Evolutionary conservation across 768 basidiomycete genomes (phyloP).

Genomic region (Strobilomyces confusus): DNA sequence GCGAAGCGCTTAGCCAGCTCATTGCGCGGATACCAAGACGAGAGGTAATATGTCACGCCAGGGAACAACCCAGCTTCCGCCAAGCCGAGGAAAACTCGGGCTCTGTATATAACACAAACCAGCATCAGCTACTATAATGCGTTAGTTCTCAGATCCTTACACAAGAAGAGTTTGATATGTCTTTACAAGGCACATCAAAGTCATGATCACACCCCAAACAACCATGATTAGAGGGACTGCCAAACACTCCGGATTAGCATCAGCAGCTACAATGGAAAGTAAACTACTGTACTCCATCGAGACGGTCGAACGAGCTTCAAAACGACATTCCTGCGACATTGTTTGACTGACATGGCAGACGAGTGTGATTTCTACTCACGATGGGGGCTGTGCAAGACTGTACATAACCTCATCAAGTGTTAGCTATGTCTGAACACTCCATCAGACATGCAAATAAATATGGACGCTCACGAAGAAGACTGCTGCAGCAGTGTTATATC

Average conservation of each 20-base stretch:
- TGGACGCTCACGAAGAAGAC: conserved; percentile 33
- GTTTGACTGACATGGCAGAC: not conserved
- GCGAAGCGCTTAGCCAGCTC: conserved; percentile 56
- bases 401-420: conserved; percentile 32
- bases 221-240: conserved; percentile 37
- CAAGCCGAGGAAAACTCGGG: conserved; percentile 42
- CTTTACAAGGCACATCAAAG: conserved; percentile 36
- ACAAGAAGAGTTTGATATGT: conserved; percentile 25
- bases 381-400: conserved; percentile 35
- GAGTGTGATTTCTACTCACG: conserved; percentile 24
- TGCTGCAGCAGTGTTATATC: conserved; percentile 37
- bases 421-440: not conserved
- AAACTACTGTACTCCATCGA: conserved; percentile 26
- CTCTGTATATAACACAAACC: conserved; percentile 16
- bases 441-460: not conserved
- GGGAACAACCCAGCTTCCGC: conserved; percentile 44
- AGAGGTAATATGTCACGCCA: conserved; percentile 40
- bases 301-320: conserved; percentile 34
- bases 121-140: not conserved
- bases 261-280: not conserved
- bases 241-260: conserved; percentile 4
- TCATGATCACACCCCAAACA: conserved; percentile 35
- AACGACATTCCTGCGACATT: conserved; percentile 30
- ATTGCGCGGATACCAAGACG: conserved; percentile 54
- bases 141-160: conserved; percentile 20